These are phyloP conservation scores for Trichoderma orchidacearum DNA, from an alignment of 495 filamentous ascomycete genomes.

Conservation along the genomic window DNA sequence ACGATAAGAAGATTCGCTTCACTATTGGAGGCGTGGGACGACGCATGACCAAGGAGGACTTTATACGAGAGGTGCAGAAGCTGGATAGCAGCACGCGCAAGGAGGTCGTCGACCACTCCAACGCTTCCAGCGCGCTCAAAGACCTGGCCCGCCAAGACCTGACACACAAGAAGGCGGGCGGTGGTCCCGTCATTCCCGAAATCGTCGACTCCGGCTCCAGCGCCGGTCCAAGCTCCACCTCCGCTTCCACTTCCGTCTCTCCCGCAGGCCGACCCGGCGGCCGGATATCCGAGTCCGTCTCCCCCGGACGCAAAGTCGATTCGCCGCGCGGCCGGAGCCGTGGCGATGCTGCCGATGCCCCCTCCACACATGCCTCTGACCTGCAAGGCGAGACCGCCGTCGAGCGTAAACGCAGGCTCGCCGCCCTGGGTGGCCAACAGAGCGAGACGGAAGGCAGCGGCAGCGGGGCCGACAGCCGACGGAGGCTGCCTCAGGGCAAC, in stretches of 20 bases:
- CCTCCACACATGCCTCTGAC: constrained; percentile 5
- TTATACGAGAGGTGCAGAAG: constrained; percentile 69
- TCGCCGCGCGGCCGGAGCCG: background rate
- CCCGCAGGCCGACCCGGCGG: background rate
- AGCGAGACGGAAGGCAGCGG: constrained; percentile 8
- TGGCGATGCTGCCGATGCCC: background rate
- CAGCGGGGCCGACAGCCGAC: background rate
- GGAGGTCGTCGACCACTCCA: constrained; percentile 54
- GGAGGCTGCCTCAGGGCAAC: background rate
- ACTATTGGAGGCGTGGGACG: constrained; percentile 59
- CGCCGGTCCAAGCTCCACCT: constrained; percentile 11
- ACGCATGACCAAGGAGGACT: constrained; percentile 82
- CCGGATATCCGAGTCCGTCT: background rate
- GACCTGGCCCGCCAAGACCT: constrained; percentile 36
- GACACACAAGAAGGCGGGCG: background rate
- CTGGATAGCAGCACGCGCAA: constrained; percentile 65
- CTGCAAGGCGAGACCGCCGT: constrained; percentile 23
- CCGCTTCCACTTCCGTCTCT: constrained; percentile 4
- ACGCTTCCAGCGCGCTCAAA: constrained; percentile 44
- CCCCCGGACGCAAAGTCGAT: background rate
- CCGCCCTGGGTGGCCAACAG: constrained; percentile 18
- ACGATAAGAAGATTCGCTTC: constrained; percentile 77
- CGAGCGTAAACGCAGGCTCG: constrained; percentile 26
- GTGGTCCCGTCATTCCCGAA: background rate
- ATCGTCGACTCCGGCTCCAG: constrained; percentile 5